Base-by-base conservation (phyloP, 352 stramenopile genomes). In the Plasmopara muralis region DNA sequence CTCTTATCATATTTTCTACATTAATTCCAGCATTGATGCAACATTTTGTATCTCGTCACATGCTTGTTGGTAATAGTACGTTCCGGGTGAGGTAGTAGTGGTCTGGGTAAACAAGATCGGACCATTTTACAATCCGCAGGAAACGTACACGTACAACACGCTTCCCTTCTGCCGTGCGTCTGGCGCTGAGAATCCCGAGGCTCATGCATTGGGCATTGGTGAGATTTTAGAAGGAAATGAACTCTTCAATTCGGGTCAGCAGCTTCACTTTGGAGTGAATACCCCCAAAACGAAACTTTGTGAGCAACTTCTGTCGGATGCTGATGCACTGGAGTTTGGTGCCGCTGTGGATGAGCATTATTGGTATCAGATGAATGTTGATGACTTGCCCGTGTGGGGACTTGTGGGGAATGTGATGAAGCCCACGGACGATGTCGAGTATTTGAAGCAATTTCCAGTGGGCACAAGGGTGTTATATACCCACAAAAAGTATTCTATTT, bases 121-220 rank as follows among this genome's bases (percentile, higher is more conserved):
- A 2, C 91, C 93, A 46, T 98, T 97, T 70, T 93, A 98, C 70
- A 98, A 98, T 61, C 90, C 93, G 34, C 95, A 99, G 77, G 97
- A 99, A 81, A 98, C 96, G 41, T 99, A 99, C 72, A 95, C 96
- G 66, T 99, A 99, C 85, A 99, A 98, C 71, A 92, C 75, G 46
- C 79, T 99, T 43, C 97, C 97, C 14, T 99, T 98, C 77, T 99
- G 97, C 68, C 95, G 95, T 47, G 65, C 77, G 0, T 5, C 61
- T 8, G 74, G 72, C n/a, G 89, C 96, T 15, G 84, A 98, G 39
- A 69, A 95, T 47, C 87, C 85, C 0, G 81, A 94, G 30, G 81
- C 84, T 6, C 80, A 95, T 54, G 79, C 83, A 16, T 61, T 93
- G 28, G 90, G 89, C 43, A 93, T 98, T 47, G 95, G 93, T n/a